phyloP scores from a whole-genome alignment of 768 basidiomycete species.

The Sporobolomyces pararoseus region DNA sequence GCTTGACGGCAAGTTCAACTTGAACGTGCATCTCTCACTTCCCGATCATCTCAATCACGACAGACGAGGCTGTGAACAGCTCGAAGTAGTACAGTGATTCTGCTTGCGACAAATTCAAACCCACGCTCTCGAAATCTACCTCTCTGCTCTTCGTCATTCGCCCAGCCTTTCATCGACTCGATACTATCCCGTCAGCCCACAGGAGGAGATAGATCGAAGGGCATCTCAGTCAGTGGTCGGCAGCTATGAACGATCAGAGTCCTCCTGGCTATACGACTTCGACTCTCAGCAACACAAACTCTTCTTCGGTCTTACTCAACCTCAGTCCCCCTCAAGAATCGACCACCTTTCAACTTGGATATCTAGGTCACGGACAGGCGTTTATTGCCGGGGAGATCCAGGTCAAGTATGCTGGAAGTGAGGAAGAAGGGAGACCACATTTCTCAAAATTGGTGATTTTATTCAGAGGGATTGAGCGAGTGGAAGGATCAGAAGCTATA shows the following conservation, averaged over 20 bases:
- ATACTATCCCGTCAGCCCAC: too few relatives aligned
- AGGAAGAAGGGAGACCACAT: neutral
- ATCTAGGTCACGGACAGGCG: conserved; percentile 62
- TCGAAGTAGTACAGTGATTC: too few relatives aligned
- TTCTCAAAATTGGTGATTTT: conserved; percentile 25
- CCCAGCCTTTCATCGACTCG: too few relatives aligned
- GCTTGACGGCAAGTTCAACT: too few relatives aligned
- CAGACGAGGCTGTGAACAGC: too few relatives aligned
- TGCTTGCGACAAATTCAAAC: too few relatives aligned
- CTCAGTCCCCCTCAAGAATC: conserved; percentile 66
- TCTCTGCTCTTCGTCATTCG: too few relatives aligned
- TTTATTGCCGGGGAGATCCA: conserved; percentile 84
- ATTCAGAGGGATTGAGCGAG: conserved; percentile 38
- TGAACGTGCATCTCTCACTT: too few relatives aligned
- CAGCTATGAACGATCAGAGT: conserved; percentile 17
- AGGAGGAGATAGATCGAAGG: neutral
- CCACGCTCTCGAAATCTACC: too few relatives aligned
- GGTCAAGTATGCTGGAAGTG: conserved; percentile 61
- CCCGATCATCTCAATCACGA: too few relatives aligned
- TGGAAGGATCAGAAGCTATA: conserved; percentile 9
- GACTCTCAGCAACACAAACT: neutral
- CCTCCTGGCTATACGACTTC: conserved; percentile 19
- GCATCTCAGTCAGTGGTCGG: too few relatives aligned
- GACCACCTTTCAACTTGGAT: conserved; percentile 78
- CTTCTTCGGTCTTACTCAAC: conserved; percentile 34